phyloP scores from a whole-genome alignment of 2,329 filamentous ascomycete genomes.

The Fusarium foetens region DNA sequence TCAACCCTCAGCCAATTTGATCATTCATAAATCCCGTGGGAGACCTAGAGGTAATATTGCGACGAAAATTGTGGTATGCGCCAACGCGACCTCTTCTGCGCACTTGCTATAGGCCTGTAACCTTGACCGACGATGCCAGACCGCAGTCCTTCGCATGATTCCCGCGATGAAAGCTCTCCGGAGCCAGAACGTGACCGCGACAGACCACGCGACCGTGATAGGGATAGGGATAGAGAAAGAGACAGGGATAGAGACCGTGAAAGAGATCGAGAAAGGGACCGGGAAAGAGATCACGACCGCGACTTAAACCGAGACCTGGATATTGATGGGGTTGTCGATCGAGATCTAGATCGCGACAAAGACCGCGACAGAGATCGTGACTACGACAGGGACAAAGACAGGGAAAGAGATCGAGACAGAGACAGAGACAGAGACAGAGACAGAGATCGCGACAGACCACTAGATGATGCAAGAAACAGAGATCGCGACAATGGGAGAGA shows the following conservation, averaged over 20 bases:
- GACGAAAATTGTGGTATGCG: slow-evolving; percentile 36
- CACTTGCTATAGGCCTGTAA: slow-evolving; percentile 21
- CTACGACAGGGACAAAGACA: slow-evolving; percentile 15
- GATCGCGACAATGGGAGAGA: slow-evolving; percentile 25
- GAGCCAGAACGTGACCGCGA: slow-evolving; percentile 36
- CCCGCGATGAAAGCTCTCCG: slow-evolving; percentile 36
- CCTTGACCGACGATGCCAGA: slow-evolving; percentile 36
- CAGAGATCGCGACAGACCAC: slow-evolving; percentile 10
- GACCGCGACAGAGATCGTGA: slow-evolving; percentile 8
- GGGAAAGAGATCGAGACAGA: slow-evolving; percentile 15
- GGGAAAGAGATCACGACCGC: not conserved
- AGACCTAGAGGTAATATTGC: slow-evolving; percentile 4
- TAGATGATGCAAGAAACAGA: slow-evolving; percentile 3
- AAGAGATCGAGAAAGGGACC: not conserved
- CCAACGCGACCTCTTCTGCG: slow-evolving; percentile 7
- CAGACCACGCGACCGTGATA: slow-evolving; percentile 6
- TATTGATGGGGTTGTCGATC: slow-evolving; percentile 11
- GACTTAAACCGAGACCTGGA: slow-evolving; percentile 15
- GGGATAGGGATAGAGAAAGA: not conserved
- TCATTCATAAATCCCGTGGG: not conserved
- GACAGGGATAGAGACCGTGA: slow-evolving; percentile 1
- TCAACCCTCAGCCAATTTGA: slow-evolving; percentile 4
- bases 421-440: slow-evolving; percentile 14
- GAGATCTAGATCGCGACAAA: slow-evolving; percentile 7
- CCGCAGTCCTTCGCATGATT: slow-evolving; percentile 38